Evolutionary conservation across 371 early-diverging fungal genomes (phyloP).

Genomic region (Smittium culicis): DNA sequence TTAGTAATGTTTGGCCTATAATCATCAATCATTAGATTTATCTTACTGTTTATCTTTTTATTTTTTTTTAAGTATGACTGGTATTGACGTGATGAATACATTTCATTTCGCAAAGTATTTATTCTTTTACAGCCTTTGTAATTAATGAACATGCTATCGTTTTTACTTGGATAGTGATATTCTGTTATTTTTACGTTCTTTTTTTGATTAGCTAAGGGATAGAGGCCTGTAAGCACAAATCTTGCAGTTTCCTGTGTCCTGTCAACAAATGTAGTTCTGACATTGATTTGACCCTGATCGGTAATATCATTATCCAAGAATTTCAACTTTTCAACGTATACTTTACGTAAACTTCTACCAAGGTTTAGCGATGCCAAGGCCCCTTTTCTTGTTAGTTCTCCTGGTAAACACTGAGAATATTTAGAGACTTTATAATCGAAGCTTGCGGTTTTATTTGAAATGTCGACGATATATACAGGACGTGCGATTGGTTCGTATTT

Average conservation of each 20-base stretch:
- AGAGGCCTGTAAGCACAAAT: constrained; percentile 36
- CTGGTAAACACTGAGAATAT: constrained; percentile 17
- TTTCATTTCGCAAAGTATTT: constrained; percentile 9
- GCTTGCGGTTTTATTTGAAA: not conserved
- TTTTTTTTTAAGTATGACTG: constrained; percentile 25
- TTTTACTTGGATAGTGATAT: constrained; percentile 32
- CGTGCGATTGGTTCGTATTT: not conserved
- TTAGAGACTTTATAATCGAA: not conserved
- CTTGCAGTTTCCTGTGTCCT: constrained; percentile 41
- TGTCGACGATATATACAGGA: not conserved
- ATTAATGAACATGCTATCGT: constrained; percentile 38
- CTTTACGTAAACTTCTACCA: constrained; percentile 33
- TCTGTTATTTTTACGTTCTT: constrained; percentile 21
- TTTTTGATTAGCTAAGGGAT: constrained; percentile 20
- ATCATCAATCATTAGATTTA: constrained; percentile 20
- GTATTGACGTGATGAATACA: constrained; percentile 19
- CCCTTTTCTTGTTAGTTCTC: constrained; percentile 40
- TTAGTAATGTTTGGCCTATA: constrained; percentile 3
- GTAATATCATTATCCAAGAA: constrained; percentile 20
- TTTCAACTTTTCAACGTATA: constrained; percentile 38
- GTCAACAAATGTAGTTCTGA: constrained; percentile 24
- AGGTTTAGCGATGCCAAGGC: constrained; percentile 35
- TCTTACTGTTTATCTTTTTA: constrained; percentile 19
- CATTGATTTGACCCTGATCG: constrained; percentile 12
- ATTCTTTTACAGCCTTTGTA: constrained; percentile 32